Base-by-base conservation (phyloP, 2,329 filamentous ascomycete genomes). In the Penicillium sp. region DNA sequence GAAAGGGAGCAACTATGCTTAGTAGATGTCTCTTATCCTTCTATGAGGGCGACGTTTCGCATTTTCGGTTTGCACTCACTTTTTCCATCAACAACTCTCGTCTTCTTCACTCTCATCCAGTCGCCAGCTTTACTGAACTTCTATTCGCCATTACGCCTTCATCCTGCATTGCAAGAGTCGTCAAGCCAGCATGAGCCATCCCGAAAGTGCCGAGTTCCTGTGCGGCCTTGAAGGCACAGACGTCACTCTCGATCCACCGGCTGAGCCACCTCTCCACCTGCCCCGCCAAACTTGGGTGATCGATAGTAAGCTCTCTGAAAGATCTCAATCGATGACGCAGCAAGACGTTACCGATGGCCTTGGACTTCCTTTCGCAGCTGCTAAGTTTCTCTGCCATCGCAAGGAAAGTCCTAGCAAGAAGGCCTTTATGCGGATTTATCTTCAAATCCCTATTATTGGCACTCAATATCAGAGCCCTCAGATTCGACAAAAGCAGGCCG, bases 381-480 rank as follows among this genome's bases (percentile, higher is more conserved):
- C 37, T 26, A 46, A 46, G 32, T 46, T 46, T 32, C 26, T 41
- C 31, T 46, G 43, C 31, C 20, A 43, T 26, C 34, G 13, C 14
- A 38, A 41, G 29, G 35, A 17, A 32, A 28, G 36, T 27, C 35
- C 33, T 19, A 36, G 14, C 31, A 42, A 46, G 39, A 36, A 39
- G 32, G 43, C 37, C 8, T 38, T 46, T 33, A 46, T 46, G 39
- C 35, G 43, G 17, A 36, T 43, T 27, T 46, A 46, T 29, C 20
- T 40, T 25, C 43, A 47, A 35, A 43, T 47, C 36, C 43, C 43
- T 11, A 16, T 40, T 29, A 35, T 19, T 34, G 43, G 33, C 27
- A 43, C 39, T 36, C 26, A 23, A 32, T 31, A 25, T 20, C 32
- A 27, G 16, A 39, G 36, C 28, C 32, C 23, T 28, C 17, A 36